Conservation (phyloP, 2,329 filamentous ascomycete species). For the Beauveria pseudobassiana region DNA sequence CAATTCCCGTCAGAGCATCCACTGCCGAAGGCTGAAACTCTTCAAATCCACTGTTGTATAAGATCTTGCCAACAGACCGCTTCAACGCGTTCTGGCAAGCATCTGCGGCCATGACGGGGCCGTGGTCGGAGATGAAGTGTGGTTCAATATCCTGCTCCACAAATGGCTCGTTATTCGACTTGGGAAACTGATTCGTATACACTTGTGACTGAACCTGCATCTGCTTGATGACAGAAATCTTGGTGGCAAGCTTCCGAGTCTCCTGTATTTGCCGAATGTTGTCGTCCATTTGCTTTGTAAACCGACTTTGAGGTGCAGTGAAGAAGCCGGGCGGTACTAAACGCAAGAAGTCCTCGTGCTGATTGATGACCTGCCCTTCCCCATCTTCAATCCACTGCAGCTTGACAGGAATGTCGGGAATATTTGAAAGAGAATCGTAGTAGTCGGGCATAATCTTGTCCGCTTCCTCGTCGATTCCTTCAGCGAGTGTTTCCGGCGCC, state of each 20-base stretch:
- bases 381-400: constrained; percentile 85
- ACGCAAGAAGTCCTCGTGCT: constrained; percentile 74
- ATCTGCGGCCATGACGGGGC: constrained; percentile 77
- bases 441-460: constrained; percentile 87
- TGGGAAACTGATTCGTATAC: constrained; percentile 97
- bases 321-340: constrained; percentile 72
- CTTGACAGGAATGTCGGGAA: constrained; percentile 74
- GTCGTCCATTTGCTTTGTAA: constrained; percentile 74
- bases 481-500: constrained; percentile 71
- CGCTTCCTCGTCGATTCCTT: constrained; percentile 87
- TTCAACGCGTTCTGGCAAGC: constrained; percentile 79
- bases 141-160: constrained; percentile 77
- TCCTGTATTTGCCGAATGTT: constrained; percentile 96
- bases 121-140: constrained; percentile 83
- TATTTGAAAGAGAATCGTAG: constrained; percentile 77
- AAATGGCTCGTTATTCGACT: constrained; percentile 87
- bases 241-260: constrained; percentile 89
- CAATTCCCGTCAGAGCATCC: constrained; percentile 82
- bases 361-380: constrained; percentile 82
- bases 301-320: constrained; percentile 61
- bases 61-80: constrained; percentile 86
- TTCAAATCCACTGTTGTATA: constrained; percentile 94
- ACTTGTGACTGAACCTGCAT: constrained; percentile 99
- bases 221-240: constrained; percentile 96
- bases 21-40: constrained; percentile 93